Base-by-base conservation (phyloP, 495 filamentous ascomycete genomes). In the Talaromyces ruber region DNA sequence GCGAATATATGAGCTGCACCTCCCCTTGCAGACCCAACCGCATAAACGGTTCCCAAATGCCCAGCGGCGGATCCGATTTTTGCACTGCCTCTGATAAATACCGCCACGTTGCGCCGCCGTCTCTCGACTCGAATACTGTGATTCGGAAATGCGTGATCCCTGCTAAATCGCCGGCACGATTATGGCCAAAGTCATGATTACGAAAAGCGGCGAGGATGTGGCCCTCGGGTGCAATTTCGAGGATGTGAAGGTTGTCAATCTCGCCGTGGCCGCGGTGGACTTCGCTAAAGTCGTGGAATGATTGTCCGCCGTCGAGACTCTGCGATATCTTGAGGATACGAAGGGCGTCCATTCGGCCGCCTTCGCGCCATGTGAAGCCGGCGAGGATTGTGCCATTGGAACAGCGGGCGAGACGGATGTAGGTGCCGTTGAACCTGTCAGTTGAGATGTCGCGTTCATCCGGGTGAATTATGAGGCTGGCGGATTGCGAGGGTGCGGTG, bases 1-100 rank as follows among this genome's bases (percentile, higher is more conserved):
- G 73, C 3, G 82, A 84, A 65, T 82, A 88, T 26, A 80, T 85
- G 51, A 88, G 66, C 66, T 87, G 83, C 18, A 84, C 70, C 58
- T 78, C 75, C 22, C 80, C 81, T 11, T 76, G 71, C 1, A 63
- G 67, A 0, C 80, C 78, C 18, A 79, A 65, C 12, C 83, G 72
- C 75, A 86, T 74, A 65, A 86, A 85, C 2, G 84, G 84, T 65
- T 88, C 85, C 85, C 84, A 86, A 34, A 82, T 76, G 0, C 83
- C 83, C 11, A 81, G 67, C 0, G 79, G 76, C 1, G 72, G 65
- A 7, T 64, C 67, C 37, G 51, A 26, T 28, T 74, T 74, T 58
- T 76, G 71, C 8, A 71, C 76, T 9, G 83, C 80, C 59, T 84
- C 82, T n/a, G 80, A 77, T 0, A 82, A 74, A 66, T 76, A 87